These are phyloP conservation scores for Leccinellum rugosiceps DNA, from an alignment of 768 basidiomycete genomes.

Conservation along the genomic window DNA sequence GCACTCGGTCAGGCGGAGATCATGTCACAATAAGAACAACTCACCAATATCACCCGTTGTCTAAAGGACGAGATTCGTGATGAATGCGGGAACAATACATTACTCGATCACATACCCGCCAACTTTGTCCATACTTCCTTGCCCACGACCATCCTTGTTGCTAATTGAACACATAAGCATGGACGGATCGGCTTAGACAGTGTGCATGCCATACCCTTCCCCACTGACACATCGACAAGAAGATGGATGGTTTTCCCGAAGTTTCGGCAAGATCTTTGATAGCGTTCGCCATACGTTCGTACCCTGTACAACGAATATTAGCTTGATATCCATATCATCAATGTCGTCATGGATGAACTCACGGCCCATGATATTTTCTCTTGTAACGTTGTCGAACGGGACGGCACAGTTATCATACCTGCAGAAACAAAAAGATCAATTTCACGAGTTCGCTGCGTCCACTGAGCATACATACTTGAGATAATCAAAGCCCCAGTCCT, in stretches of 20 bases:
- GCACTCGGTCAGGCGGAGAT: not conserved
- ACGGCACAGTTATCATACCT: constrained; percentile 66
- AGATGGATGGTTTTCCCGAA: constrained; percentile 51
- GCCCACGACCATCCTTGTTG: constrained; percentile 67
- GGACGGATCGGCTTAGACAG: not conserved
- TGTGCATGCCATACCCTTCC: constrained; percentile 42
- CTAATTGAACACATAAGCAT: constrained; percentile 29
- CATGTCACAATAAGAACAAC: not conserved
- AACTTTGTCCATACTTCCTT: constrained; percentile 54
- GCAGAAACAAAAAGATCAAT: not conserved
- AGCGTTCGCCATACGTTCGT: constrained; percentile 57
- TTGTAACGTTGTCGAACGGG: constrained; percentile 54
- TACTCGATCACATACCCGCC: constrained; percentile 46
- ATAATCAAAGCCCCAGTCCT: constrained; percentile 64
- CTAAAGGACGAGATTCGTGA: constrained; percentile 26
- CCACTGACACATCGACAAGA: constrained; percentile 68
- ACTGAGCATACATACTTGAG: constrained; percentile 45
- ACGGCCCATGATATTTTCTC: constrained; percentile 56
- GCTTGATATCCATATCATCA: not conserved
- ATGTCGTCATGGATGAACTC: constrained; percentile 18
- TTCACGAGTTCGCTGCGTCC: not conserved
- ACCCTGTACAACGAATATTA: constrained; percentile 39
- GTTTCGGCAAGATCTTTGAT: constrained; percentile 45
- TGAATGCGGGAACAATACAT: not conserved
- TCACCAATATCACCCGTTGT: constrained; percentile 50